phyloP scores from a whole-genome alignment of 2,329 filamentous ascomycete species.

The Raffaelea arxii region DNA sequence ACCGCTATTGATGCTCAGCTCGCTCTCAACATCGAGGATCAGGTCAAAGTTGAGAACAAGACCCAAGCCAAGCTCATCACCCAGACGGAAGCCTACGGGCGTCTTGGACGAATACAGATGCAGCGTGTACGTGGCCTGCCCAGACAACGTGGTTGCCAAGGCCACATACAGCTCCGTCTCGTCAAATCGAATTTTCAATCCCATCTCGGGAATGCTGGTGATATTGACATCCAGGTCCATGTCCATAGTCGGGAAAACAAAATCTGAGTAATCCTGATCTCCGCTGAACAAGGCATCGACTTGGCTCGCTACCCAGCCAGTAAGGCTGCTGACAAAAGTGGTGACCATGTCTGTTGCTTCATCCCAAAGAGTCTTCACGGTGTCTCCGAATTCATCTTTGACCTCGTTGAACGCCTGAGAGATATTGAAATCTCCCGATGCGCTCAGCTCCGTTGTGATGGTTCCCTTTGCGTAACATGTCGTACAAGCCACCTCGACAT shows the following conservation, averaged over 20 bases:
- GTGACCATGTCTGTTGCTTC: constrained; percentile 13
- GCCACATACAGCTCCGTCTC: constrained; percentile 41
- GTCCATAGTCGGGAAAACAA: constrained; percentile 16
- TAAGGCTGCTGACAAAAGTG: not conserved
- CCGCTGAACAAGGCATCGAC: not conserved
- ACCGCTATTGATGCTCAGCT: constrained; percentile 40
- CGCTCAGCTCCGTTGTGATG: constrained; percentile 2
- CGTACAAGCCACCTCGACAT: constrained; percentile 2
- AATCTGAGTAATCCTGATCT: constrained; percentile 4
- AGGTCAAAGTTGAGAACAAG: constrained; percentile 40
- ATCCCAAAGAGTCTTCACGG: constrained; percentile 13
- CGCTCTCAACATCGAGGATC: constrained; percentile 35
- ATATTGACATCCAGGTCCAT: constrained; percentile 28
- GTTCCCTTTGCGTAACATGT: constrained; percentile 8
- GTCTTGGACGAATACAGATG: constrained; percentile 37
- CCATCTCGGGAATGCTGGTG: constrained; percentile 29
- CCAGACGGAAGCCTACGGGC: constrained; percentile 29
- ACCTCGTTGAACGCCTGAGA: not conserved
- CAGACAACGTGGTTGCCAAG: constrained; percentile 31
- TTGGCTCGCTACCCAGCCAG: too few relatives aligned
- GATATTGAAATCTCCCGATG: constrained; percentile 4
- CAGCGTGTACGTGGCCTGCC: constrained; percentile 34
- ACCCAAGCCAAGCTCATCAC: constrained; percentile 31
- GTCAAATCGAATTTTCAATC: constrained; percentile 38
- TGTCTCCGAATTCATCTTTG: not conserved